A percentile compares a stretch with the other conserved stretches of the same genome.
phyloP scores from a whole-genome alignment of 192 early-diverging fungal genomes.

The Funneliformis geosporum region DNA sequence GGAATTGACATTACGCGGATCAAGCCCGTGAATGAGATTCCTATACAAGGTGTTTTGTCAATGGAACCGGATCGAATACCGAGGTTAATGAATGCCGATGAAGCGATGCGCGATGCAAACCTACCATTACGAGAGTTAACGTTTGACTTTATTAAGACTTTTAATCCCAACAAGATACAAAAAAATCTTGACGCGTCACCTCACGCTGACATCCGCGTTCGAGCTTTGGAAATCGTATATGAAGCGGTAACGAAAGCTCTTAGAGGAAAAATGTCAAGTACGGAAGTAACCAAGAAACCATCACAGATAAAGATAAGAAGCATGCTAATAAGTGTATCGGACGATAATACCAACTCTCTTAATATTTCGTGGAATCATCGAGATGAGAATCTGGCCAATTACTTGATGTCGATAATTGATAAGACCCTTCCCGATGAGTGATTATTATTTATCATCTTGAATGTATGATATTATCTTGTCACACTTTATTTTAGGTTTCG shows the following conservation, averaged over 20 bases:
- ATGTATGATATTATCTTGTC: no score
- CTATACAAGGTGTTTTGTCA: slow-evolving; percentile 48
- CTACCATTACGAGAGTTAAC: slow-evolving; percentile 41
- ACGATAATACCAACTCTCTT: slow-evolving; percentile 39
- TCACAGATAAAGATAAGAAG: slow-evolving; percentile 17
- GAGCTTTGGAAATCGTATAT: slow-evolving; percentile 42
- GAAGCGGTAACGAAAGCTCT: slow-evolving; percentile 37
- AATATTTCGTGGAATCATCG: slow-evolving; percentile 64
- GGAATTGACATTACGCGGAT: slow-evolving; percentile 24
- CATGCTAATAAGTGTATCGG: slow-evolving; percentile 37
- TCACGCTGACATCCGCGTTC: not conserved
- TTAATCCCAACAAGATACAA: slow-evolving; percentile 36
- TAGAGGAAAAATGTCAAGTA: slow-evolving; percentile 34
- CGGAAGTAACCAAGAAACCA: not conserved
- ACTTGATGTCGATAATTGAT: slow-evolving; percentile 58
- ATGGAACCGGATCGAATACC: slow-evolving; percentile 44
- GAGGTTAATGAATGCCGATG: slow-evolving; percentile 42
- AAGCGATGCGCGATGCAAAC: slow-evolving; percentile 36
- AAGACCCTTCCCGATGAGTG: slow-evolving; percentile 22
- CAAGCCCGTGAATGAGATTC: slow-evolving; percentile 40
- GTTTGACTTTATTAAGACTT: slow-evolving; percentile 42
- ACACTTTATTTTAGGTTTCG: no score
- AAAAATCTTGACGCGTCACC: slow-evolving; percentile 11
- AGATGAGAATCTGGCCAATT: slow-evolving; percentile 67
- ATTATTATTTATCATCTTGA: no score